Base-by-base conservation (phyloP, 192 early-diverging fungal genomes). In the Mortierella antarctica region DNA sequence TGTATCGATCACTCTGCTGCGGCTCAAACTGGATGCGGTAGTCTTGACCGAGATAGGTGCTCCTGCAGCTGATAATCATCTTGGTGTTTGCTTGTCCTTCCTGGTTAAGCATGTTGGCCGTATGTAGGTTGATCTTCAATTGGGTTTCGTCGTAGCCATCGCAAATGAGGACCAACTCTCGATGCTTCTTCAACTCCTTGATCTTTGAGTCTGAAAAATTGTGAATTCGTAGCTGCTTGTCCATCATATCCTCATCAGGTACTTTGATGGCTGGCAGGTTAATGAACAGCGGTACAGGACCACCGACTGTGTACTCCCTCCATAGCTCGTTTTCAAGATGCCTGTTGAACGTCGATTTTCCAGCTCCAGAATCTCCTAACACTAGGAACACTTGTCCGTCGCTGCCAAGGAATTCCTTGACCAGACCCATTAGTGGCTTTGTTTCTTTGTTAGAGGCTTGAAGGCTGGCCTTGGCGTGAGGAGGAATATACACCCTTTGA, bases 21-120 rank as follows among this genome's bases (percentile, higher is more conserved):
- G 59, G 59, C 20, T 20, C 2, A 20, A 63, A 63, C 5, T 9
- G 48, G 0, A 4, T 20, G 11, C 12, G 61, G 47, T 63, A 63
- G 47, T 63, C 18, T 7, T 14, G 6, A 2, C 10, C 21, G 21
- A 63, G 61, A 23, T 63, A 63, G 20, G 15, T 11, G 47, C 61
- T 63, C 13, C 61, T 50, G 48, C 61, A 63, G 48, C 61, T 63
- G 61, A 63, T 63, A 11, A 63, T 46, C 61, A 63, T 63, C 48
- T 63, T 63, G 48, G 39, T 23, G 4, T 63, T 51, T 31, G 31
- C 31, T 31, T 31, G 31, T 31, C 31, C 31, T 31, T 31, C 31
- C 31, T 31, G 31, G 44, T 62, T 62, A 14, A 62, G n/a, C 9
- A 5, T 7, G 20, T 62, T 62, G 13, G 6, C 47, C 12, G 60